phyloP scores from a whole-genome alignment of 2,329 filamentous ascomycete genomes.

The Didymosphaeria variabile region DNA sequence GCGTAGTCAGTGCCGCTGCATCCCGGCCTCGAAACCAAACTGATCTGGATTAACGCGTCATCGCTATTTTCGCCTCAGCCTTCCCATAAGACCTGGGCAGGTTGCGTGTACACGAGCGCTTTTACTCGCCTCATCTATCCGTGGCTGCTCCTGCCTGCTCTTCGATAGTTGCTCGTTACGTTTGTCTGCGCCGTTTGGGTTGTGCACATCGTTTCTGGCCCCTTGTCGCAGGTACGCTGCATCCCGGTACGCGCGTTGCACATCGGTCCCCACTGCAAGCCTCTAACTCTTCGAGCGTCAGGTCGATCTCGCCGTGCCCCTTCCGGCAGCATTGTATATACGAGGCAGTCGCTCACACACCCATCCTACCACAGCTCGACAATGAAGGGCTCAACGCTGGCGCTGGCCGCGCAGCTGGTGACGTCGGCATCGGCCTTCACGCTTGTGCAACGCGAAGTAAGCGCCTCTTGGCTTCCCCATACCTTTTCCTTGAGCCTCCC shows the following conservation, averaged over 20 bases:
- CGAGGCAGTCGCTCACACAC: conserved; percentile 7
- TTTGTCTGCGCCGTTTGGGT: conserved; percentile 4
- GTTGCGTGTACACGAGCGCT: not conserved
- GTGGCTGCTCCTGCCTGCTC: not conserved
- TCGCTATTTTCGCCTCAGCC: conserved; percentile 11
- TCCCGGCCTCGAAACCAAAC: conserved; percentile 14
- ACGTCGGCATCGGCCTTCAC: conserved; percentile 39
- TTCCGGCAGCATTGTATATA: conserved; percentile 22
- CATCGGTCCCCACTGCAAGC: conserved; percentile 1
- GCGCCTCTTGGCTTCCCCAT: conserved; percentile 37
- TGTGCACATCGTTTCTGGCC: not conserved
- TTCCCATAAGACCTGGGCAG: conserved; percentile 14
- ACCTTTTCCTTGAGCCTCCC: conserved; percentile 16
- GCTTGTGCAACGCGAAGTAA: conserved; percentile 46
- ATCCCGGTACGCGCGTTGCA: conserved; percentile 12
- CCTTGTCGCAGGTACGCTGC: conserved; percentile 13
- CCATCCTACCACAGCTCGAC: conserved; percentile 12
- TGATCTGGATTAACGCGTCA: conserved; percentile 19
- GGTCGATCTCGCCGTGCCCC: conserved; percentile 13
- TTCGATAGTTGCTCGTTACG: not conserved
- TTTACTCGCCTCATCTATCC: not conserved
- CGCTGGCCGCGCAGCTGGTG: conserved; percentile 39
- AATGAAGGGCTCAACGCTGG: conserved; percentile 45
- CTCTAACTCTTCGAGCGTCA: conserved; percentile 29
- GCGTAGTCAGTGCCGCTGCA: conserved; percentile 15